phyloP scores from a whole-genome alignment of 2,329 filamentous ascomycete genomes.

The Epichloe amarillans region DNA sequence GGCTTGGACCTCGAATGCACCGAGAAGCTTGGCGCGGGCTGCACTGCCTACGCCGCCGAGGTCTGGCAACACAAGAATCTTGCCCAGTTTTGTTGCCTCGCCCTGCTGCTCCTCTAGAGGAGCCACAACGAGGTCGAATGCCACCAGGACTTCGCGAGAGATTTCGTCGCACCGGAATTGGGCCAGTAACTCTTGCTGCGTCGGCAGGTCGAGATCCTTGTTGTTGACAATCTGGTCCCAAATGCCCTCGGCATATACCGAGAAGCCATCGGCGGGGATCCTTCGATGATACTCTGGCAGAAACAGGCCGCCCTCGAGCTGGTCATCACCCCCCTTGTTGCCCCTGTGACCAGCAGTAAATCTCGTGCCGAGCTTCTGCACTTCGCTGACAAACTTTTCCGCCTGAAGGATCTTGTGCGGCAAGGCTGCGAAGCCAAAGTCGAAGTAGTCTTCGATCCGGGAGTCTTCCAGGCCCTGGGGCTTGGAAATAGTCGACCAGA shows the following conservation, averaged over 20 bases:
- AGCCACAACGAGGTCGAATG: constrained; percentile 67
- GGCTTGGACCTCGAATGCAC: constrained; percentile 79
- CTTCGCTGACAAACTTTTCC: constrained; percentile 74
- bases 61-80: constrained; percentile 56
- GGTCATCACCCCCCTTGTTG: constrained; percentile 56
- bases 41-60: constrained; percentile 61
- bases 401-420: constrained; percentile 95
- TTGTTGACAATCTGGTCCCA: constrained; percentile 99
- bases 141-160: constrained; percentile 69
- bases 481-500: constrained; percentile 90
- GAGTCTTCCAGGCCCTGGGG: constrained; percentile 78
- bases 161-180: constrained; percentile 99
- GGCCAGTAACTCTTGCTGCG: constrained; percentile 89
- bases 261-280: constrained; percentile 95
- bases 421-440: constrained; percentile 90
- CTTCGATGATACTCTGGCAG: constrained; percentile 88
- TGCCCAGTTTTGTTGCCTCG: constrained; percentile 59
- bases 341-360: constrained; percentile 74
- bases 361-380: constrained; percentile 63
- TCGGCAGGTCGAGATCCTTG: constrained; percentile 92
- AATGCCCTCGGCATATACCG: constrained; percentile 80
- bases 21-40: constrained; percentile 60
- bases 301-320: constrained; percentile 69
- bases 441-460: constrained; percentile 92
- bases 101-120: constrained; percentile 81